phyloP scores from a whole-genome alignment of 345 rosid species.

The Gossypium rotundifolium region DNA sequence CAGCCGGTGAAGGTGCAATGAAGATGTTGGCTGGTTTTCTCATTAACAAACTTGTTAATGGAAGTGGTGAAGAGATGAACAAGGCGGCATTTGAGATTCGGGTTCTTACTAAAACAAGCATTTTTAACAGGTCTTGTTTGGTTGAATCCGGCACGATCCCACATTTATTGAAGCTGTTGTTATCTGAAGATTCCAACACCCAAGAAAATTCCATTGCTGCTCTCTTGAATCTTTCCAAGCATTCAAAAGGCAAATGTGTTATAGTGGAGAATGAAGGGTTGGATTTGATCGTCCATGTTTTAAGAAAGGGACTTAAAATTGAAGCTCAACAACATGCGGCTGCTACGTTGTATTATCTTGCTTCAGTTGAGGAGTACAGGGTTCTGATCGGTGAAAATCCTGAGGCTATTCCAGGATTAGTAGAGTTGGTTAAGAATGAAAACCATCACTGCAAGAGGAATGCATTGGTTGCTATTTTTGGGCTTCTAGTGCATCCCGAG shows the following conservation, averaged over 20 bases:
- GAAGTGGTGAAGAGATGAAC: slow-evolving; percentile 30
- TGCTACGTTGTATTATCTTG: slow-evolving; percentile 56
- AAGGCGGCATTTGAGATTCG: slow-evolving; percentile 64
- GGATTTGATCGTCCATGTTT: slow-evolving; percentile 35
- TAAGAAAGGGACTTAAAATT: slow-evolving; percentile 37
- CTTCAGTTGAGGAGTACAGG: slow-evolving; percentile 58
- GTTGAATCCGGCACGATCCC: slow-evolving; percentile 55
- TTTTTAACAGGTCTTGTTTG: slow-evolving; percentile 62
- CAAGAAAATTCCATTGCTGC: slow-evolving; percentile 73
- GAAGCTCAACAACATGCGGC: slow-evolving; percentile 75
- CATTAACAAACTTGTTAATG: slow-evolving; percentile 35
- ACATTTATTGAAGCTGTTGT: slow-evolving; percentile 36
- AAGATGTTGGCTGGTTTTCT: slow-evolving; percentile 45
- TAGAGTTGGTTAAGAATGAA: slow-evolving; percentile 41
- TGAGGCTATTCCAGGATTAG: slow-evolving; percentile 47
- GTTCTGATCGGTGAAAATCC: slow-evolving; percentile 55
- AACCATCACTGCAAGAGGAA: slow-evolving; percentile 50
- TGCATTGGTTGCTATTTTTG: slow-evolving; percentile 61
- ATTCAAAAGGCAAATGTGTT: slow-evolving; percentile 39
- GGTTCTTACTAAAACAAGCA: slow-evolving; percentile 55
- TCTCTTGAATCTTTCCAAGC: slow-evolving; percentile 63
- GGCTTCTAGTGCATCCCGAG: slow-evolving; percentile 44
- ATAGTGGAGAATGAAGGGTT: slow-evolving; percentile 52
- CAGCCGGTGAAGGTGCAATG: slow-evolving; percentile 51
- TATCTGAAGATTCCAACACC: slow-evolving; percentile 26